Conservation (phyloP, 2,329 filamentous ascomycete species). For the Raffaelea albimanens region DNA sequence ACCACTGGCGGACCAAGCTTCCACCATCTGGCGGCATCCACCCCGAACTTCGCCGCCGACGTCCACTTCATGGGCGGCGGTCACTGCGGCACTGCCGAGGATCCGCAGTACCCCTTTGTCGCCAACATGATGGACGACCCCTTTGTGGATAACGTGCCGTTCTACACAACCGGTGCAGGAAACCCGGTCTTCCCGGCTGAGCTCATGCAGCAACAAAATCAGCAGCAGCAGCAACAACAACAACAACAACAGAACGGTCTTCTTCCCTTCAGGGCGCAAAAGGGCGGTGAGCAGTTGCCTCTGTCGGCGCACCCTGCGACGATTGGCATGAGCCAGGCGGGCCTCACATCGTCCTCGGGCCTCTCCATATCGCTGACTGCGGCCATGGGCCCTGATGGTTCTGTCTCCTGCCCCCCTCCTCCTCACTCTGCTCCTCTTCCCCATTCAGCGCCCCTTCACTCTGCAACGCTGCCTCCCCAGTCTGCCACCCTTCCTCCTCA, state of each 20-base stretch:
- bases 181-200: neutral
- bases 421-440: too few relatives aligned
- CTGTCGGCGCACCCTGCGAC: neutral
- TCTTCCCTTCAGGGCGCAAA: too few relatives aligned
- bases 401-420: too few relatives aligned
- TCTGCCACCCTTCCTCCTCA: too few relatives aligned
- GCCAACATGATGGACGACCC: slow-evolving; percentile 19
- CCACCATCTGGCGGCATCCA: neutral
- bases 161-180: neutral
- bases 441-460: too few relatives aligned
- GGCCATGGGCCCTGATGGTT: too few relatives aligned
- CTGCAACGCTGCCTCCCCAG: too few relatives aligned
- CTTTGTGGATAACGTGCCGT: slow-evolving; percentile 14
- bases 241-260: slow-evolving; percentile 13
- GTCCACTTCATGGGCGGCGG: neutral
- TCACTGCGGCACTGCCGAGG: neutral
- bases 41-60: neutral
- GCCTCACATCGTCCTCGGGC: neutral
- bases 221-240: slow-evolving; percentile 29
- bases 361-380: neutral
- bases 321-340: neutral
- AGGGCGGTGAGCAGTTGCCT: neutral
- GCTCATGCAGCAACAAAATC: neutral
- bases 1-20: neutral
- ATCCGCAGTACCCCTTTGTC: slow-evolving; percentile 10